Evolutionary conservation across 768 basidiomycete genomes (phyloP).

Genomic region (Amanita pallidorosea): DNA sequence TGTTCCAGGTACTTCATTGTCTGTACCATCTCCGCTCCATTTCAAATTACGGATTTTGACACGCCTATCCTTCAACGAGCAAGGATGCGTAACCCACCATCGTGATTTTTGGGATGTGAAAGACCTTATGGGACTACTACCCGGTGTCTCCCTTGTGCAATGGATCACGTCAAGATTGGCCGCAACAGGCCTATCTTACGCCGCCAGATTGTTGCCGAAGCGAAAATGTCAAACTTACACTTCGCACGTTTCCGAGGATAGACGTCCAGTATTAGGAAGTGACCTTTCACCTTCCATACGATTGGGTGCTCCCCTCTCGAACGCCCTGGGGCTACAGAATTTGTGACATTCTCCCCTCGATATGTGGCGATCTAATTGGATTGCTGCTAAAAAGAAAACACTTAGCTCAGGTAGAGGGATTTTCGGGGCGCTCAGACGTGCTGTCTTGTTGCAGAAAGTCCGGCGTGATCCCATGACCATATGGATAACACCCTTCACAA

Average conservation of each 20-base stretch:
- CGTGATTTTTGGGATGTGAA: constrained; percentile 76
- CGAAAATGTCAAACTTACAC: constrained; percentile 8
- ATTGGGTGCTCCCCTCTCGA: constrained; percentile 1
- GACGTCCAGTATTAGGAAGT: constrained; percentile 11
- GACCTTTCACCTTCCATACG: constrained; percentile 2
- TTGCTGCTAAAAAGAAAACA: neutral
- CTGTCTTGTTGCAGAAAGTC: neutral
- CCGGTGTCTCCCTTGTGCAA: constrained; percentile 54
- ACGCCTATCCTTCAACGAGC: constrained; percentile 70
- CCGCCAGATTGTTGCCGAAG: constrained; percentile 22
- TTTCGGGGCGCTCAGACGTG: neutral
- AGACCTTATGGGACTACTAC: constrained; percentile 64
- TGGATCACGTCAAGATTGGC: constrained; percentile 60
- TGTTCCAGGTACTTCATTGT: constrained; percentile 46
- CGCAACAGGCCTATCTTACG: constrained; percentile 43
- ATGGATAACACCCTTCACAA: neutral
- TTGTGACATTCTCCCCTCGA: constrained; percentile 1
- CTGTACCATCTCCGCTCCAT: constrained; percentile 62
- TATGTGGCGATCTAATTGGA: neutral
- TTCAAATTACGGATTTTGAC: constrained; percentile 63
- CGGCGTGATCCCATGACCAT: neutral
- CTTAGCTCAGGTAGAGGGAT: neutral
- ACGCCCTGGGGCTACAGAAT: constrained; percentile 5
- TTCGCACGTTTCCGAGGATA: constrained; percentile 7
- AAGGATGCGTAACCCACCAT: constrained; percentile 70